phyloP scores from a whole-genome alignment of 495 filamentous ascomycete genomes.

The Chaetomium cochliodes region DNA sequence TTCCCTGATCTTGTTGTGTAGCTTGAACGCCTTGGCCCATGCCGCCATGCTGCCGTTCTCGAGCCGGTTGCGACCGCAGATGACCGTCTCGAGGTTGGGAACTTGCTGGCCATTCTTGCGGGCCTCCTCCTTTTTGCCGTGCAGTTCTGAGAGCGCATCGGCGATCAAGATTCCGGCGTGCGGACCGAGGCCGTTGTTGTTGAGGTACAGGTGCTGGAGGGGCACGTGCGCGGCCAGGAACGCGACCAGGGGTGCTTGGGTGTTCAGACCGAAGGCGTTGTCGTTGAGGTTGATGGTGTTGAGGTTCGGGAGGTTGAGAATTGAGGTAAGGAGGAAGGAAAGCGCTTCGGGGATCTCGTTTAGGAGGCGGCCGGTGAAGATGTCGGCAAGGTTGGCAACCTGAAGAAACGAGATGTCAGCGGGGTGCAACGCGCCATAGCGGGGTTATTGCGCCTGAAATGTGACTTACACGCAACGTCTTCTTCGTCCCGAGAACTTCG shows the following conservation, averaged over 20 bases:
- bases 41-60: conserved; percentile 95
- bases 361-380: conserved; percentile 92
- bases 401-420: conserved; percentile 33
- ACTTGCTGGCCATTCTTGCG: conserved; percentile 64
- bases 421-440: not conserved
- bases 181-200: conserved; percentile 98
- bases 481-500: conserved; percentile 74
- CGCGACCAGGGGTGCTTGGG: conserved; percentile 74
- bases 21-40: conserved; percentile 82
- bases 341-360: conserved; percentile 91
- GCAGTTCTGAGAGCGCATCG: conserved; percentile 73
- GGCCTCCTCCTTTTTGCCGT: conserved; percentile 72
- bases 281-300: conserved; percentile 94
- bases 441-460: not conserved
- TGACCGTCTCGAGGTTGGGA: conserved; percentile 83
- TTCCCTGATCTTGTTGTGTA: conserved; percentile 73
- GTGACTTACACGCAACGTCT: conserved; percentile 62
- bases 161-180: conserved; percentile 83
- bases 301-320: conserved; percentile 76
- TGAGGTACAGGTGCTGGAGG: conserved; percentile 86
- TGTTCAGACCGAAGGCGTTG: conserved; percentile 96
- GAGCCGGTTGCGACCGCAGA: conserved; percentile 91
- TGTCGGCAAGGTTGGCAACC: conserved; percentile 88
- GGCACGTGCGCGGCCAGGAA: conserved; percentile 85
- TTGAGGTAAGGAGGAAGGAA: conserved; percentile 75